Evolutionary conservation across 495 filamentous ascomycete species (phyloP).

Genomic region (Daldinia grandis): DNA sequence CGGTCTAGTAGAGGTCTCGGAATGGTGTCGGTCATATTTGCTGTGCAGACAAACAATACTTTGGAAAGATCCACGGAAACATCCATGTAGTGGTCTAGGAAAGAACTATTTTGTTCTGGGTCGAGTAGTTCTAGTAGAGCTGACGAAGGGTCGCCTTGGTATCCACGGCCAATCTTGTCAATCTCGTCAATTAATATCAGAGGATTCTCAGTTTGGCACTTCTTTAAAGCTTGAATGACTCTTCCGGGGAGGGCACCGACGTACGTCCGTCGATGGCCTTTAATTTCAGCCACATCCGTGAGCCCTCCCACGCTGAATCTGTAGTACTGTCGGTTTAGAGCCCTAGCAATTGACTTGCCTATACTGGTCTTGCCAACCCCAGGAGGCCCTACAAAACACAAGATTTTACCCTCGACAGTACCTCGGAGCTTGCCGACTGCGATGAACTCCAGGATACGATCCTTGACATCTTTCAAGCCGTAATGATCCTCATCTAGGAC

Average conservation of each 20-base stretch:
- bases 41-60: constrained; percentile 98
- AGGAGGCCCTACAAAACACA: constrained; percentile 97
- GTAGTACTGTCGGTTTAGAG: constrained; percentile 95
- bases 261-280: constrained; percentile 96
- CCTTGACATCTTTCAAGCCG: constrained; percentile 97
- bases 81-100: constrained; percentile 99
- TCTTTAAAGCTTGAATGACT: constrained; percentile 98
- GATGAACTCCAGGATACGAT: constrained; percentile 98
- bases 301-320: constrained; percentile 97
- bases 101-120: constrained; percentile 96
- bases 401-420: constrained; percentile 97
- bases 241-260: constrained; percentile 95
- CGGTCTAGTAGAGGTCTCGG: constrained; percentile 92
- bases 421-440: constrained; percentile 97
- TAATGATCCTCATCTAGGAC: constrained; percentile 98
- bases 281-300: constrained; percentile 99
- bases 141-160: constrained; percentile 95
- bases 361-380: constrained; percentile 98
- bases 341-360: constrained; percentile 95
- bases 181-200: constrained; percentile 96
- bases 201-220: constrained; percentile 98
- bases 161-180: constrained; percentile 95
- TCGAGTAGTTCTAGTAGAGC: constrained; percentile 94
- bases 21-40: constrained; percentile 99
- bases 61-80: constrained; percentile 97